A percentile compares a stretch with the other conserved stretches of the same genome.
phyloP scores from a whole-genome alignment of 1,284 basidiomycete genomes.

The Leccinum subrobustum region DNA sequence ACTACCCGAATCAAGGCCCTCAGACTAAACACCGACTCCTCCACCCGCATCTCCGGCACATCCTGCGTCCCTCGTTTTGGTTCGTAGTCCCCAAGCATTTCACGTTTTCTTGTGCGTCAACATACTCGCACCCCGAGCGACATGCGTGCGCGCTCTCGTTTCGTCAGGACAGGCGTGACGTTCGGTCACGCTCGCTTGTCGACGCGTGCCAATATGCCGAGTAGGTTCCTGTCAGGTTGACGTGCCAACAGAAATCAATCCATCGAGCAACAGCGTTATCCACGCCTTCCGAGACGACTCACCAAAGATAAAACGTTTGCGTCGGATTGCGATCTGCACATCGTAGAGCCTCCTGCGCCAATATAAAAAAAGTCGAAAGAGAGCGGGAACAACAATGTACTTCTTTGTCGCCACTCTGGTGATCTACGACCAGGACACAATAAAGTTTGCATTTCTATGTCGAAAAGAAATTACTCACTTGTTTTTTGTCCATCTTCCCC shows the following conservation, averaged over 20 bases:
- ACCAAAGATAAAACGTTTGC: slow-evolving; percentile 88
- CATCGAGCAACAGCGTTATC: neutral
- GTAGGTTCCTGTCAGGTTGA: slow-evolving; percentile 82
- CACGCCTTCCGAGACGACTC: slow-evolving; percentile 15
- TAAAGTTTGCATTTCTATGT: neutral
- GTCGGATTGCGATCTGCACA: slow-evolving; percentile 84
- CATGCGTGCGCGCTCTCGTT: slow-evolving; percentile 75
- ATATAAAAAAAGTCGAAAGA: slow-evolving; percentile 69
- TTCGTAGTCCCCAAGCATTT: no score
- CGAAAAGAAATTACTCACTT: slow-evolving; percentile 30
- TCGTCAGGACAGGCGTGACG: slow-evolving; percentile 71
- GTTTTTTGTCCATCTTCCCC: slow-evolving; percentile 96
- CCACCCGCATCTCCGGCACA: slow-evolving; percentile 72
- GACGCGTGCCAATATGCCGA: slow-evolving; percentile 73
- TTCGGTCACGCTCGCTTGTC: slow-evolving; percentile 69
- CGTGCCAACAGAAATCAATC: slow-evolving; percentile 53
- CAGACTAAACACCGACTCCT: slow-evolving; percentile 83
- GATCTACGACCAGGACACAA: slow-evolving; percentile 52
- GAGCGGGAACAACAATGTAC: slow-evolving; percentile 81
- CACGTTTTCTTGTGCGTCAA: slow-evolving; percentile 29
- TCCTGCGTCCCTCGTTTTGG: no score
- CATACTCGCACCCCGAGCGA: slow-evolving; percentile 56
- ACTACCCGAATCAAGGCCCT: slow-evolving; percentile 49
- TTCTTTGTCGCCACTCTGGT: slow-evolving; percentile 88
- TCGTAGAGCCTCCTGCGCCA: slow-evolving; percentile 88